These are phyloP conservation scores for Eutrema japonicum DNA, from an alignment of 345 rosid genomes.

Conservation along the genomic window DNA sequence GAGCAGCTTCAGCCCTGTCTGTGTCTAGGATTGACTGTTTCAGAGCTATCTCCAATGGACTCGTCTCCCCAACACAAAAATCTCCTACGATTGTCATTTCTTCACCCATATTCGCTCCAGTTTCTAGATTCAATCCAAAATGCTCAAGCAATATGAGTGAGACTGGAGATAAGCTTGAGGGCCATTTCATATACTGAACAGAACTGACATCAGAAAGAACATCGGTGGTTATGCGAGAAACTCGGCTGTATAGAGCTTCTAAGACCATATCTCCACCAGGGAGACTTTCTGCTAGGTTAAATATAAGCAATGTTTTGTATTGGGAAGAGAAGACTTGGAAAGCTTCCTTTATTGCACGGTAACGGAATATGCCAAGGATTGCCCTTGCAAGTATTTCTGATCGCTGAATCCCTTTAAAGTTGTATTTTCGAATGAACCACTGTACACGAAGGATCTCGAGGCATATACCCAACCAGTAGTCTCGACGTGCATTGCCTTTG, in stretches of 20 bases:
- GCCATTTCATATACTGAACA: conserved; percentile 56
- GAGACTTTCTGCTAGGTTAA: conserved; percentile 90
- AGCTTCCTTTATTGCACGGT: conserved; percentile 79
- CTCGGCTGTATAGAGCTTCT: conserved; percentile 66
- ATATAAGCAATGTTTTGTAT: conserved; percentile 77
- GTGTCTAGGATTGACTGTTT: conserved; percentile 71
- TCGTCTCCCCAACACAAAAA: conserved; percentile 78
- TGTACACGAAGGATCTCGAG: conserved; percentile 80
- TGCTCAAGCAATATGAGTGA: conserved; percentile 62
- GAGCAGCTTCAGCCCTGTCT: conserved; percentile 89
- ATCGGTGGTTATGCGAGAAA: conserved; percentile 55
- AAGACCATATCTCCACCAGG: conserved; percentile 84
- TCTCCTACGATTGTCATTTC: conserved; percentile 58
- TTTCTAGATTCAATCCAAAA: conserved; percentile 65
- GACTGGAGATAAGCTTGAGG: conserved; percentile 57
- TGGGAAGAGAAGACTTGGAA: conserved; percentile 75
- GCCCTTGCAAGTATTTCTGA: conserved; percentile 81
- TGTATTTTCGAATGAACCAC: conserved; percentile 65
- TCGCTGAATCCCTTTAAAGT: conserved; percentile 65
- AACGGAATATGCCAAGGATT: conserved; percentile 70
- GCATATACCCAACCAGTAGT: conserved; percentile 88
- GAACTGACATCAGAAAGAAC: conserved; percentile 41
- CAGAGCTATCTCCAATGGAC: conserved; percentile 78
- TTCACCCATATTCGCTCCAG: conserved; percentile 50
- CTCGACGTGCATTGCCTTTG: conserved; percentile 88